Evolutionary conservation across 441 rosid genomes (phyloP).

Genomic region (Omphalea diandra): DNA sequence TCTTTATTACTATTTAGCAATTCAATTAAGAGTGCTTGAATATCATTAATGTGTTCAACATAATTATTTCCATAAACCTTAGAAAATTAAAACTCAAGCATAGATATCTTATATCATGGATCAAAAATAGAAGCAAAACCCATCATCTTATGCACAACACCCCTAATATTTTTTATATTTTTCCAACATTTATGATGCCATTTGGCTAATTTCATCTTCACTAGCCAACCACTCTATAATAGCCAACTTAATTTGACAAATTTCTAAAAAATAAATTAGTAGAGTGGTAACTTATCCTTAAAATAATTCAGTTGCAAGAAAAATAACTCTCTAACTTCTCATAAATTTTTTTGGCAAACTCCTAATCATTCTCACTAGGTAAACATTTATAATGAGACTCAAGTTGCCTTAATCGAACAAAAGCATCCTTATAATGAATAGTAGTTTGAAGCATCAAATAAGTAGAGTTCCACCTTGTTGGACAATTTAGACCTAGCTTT

Average conservation of each 20-base stretch:
- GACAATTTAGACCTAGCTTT: constrained; percentile 3
- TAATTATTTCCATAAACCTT: not conserved
- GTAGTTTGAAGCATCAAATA: constrained; percentile 1
- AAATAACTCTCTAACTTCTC: constrained; percentile 2
- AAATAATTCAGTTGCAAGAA: constrained; percentile 7
- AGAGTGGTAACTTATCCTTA: constrained; percentile 10
- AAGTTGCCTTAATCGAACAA: not conserved
- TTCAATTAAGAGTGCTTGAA: not conserved
- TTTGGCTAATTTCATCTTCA: not conserved
- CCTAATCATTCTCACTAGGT: constrained; percentile 12
- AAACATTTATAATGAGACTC: not conserved
- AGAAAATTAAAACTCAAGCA: not conserved
- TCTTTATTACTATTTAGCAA: not conserved
- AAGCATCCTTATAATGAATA: not conserved
- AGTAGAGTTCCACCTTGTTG: not conserved
- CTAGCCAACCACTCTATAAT: not conserved
- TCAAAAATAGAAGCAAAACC: constrained; percentile 6
- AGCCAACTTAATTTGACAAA: constrained; percentile 12
- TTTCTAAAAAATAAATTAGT: constrained; percentile 16
- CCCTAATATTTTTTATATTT: constrained; percentile 15
- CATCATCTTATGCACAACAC: not conserved
- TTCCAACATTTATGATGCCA: not conserved
- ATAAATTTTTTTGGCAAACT: not conserved
- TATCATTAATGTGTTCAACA: not conserved
- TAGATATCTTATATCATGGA: constrained; percentile 12